These are phyloP conservation scores for Senna siamea DNA, from an alignment of 306 rosid genomes.

Conservation along the genomic window DNA sequence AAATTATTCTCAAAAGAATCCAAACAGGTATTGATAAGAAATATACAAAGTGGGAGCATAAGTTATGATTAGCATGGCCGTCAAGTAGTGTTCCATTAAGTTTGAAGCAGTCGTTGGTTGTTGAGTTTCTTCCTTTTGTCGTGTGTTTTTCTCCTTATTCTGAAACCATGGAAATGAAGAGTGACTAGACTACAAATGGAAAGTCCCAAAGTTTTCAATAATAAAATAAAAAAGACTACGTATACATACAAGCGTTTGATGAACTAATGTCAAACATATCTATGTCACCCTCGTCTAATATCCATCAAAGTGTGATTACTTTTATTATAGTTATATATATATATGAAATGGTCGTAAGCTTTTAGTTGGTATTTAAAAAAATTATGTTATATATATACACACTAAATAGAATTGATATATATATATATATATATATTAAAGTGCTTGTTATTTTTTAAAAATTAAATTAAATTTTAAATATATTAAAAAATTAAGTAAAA, in stretches of 20 bases:
- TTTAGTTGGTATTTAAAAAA: too few species aligned
- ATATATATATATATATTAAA: too few species aligned
- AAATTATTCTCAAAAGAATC: too few species aligned
- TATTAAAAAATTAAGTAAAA: too few species aligned
- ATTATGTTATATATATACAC: too few species aligned
- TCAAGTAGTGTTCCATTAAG: not conserved
- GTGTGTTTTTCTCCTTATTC: not conserved
- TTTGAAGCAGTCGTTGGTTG: constrained; percentile 29
- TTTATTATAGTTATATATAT: too few species aligned
- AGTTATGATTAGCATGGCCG: not conserved
- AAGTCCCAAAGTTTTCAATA: constrained; percentile 7
- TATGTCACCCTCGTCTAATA: constrained; percentile 25
- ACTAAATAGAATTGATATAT: too few species aligned
- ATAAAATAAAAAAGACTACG: not conserved
- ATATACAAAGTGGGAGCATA: too few species aligned
- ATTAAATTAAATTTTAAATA: too few species aligned
- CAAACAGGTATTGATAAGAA: too few species aligned
- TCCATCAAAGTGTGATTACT: not conserved
- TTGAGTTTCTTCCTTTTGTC: not conserved
- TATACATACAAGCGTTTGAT: not conserved
- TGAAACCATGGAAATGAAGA: constrained; percentile 13
- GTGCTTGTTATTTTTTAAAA: too few species aligned
- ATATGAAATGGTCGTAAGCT: not conserved
- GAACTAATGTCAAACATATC: not conserved
- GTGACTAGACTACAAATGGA: constrained; percentile 45